These are phyloP conservation scores for Allomyces arbusculus DNA, from an alignment of 192 early-diverging fungal species.

Conservation along the genomic window DNA sequence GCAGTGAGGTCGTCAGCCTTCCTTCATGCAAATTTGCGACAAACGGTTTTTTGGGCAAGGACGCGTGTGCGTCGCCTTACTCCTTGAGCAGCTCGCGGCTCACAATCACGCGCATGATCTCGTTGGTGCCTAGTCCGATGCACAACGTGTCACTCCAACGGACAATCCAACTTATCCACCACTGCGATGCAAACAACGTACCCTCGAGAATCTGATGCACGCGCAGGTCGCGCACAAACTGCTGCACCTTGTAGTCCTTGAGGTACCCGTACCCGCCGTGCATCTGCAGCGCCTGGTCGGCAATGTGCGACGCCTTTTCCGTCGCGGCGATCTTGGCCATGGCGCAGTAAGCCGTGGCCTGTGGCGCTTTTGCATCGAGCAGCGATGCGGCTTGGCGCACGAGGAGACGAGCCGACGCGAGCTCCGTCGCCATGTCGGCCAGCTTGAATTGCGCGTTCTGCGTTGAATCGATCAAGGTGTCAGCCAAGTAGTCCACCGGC, in stretches of 20 bases:
- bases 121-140: constrained; percentile 16
- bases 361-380: constrained; percentile 18
- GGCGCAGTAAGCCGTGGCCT: constrained; percentile 21
- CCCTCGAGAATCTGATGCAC: constrained; percentile 38
- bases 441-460: constrained; percentile 34
- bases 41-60: no score
- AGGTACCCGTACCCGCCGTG: constrained; percentile 39
- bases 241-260: constrained; percentile 36
- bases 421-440: constrained; percentile 29
- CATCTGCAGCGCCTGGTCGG: constrained; percentile 24
- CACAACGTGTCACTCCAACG: neutral
- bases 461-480: no score
- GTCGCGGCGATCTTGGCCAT: constrained; percentile 37
- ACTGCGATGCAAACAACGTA: neutral
- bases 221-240: constrained; percentile 29
- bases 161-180: neutral
- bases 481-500: no score
- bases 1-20: no score
- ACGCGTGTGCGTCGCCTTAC: no score
- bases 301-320: constrained; percentile 33
- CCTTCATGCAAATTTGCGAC: no score
- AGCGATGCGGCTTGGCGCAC: constrained; percentile 19
- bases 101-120: constrained; percentile 36
- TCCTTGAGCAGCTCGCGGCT: constrained; percentile 23
- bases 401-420: constrained; percentile 25